phyloP scores from a whole-genome alignment of 768 basidiomycete genomes.

The Psilocybe tampanensis region DNA sequence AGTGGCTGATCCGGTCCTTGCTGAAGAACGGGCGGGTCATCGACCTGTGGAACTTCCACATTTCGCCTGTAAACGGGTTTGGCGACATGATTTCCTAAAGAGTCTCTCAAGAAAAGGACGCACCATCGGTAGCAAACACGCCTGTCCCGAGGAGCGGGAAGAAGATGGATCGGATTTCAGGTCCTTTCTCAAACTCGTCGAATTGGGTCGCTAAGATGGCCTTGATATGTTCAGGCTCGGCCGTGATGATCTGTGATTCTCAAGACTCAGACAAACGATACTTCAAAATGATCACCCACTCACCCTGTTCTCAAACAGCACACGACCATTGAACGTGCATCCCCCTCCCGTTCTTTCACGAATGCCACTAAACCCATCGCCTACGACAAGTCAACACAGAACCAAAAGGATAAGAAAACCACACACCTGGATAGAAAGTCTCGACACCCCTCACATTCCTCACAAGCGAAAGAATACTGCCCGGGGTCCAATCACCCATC shows the following conservation, averaged over 20 bases:
- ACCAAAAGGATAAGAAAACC: slow-evolving; percentile 18
- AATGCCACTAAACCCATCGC: slow-evolving; percentile 12
- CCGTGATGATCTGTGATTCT: slow-evolving; percentile 28
- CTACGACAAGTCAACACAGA: slow-evolving; percentile 25
- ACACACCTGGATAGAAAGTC: slow-evolving; percentile 36
- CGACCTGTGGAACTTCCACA: slow-evolving; percentile 52
- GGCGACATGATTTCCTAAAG: neutral
- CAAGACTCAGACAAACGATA: neutral
- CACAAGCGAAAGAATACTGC: slow-evolving; percentile 18
- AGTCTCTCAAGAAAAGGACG: neutral
- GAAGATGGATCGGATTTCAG: slow-evolving; percentile 2
- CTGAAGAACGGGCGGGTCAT: neutral
- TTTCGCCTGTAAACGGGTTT: slow-evolving; percentile 38
- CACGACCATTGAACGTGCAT: slow-evolving; percentile 20
- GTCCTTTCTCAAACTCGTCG: slow-evolving; percentile 12
- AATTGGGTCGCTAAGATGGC: slow-evolving; percentile 20
- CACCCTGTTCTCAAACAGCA: slow-evolving; percentile 29
- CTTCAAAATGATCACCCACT: slow-evolving; percentile 9
- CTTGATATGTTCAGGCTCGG: slow-evolving; percentile 21
- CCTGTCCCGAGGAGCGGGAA: slow-evolving; percentile 7
- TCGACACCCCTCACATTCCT: slow-evolving; percentile 21
- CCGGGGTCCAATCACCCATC: slow-evolving; percentile 19
- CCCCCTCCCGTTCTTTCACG: slow-evolving; percentile 2
- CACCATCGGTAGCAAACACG: slow-evolving; percentile 8
- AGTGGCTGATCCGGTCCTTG: neutral